Evolutionary conservation across 169 alveolate genomes (phyloP).

Genomic region (Eimeria necatrix): DNA sequence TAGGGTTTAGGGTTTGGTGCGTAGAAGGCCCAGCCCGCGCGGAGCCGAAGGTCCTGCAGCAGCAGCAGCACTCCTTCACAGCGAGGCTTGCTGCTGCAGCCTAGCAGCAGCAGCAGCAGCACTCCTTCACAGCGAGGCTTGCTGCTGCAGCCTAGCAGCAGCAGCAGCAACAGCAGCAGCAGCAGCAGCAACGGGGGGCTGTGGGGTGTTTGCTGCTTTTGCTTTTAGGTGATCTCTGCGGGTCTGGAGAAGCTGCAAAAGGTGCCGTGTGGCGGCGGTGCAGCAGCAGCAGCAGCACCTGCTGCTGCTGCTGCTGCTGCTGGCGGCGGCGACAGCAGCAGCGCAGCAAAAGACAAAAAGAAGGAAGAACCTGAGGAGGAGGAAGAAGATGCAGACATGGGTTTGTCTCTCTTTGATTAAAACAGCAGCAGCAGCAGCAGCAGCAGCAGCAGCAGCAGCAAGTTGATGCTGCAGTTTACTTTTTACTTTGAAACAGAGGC

Average conservation of each 20-base stretch:
- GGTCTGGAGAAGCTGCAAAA: conserved; percentile 79
- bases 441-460: too few species aligned
- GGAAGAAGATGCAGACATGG: conserved; percentile 80
- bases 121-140: not conserved
- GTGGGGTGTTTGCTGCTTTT: not conserved
- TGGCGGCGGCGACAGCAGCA: not conserved
- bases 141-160: not conserved
- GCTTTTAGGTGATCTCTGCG: conserved; percentile 64
- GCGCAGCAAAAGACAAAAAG: not conserved
- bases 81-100: not conserved
- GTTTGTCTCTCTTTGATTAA: conserved; percentile 79
- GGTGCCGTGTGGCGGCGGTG: conserved; percentile 76
- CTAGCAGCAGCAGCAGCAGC: too few species aligned
- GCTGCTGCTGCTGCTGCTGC: conserved; percentile 18
- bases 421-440: not conserved
- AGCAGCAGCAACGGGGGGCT: not conserved
- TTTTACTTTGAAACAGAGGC: too few species aligned
- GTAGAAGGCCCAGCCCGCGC: not conserved
- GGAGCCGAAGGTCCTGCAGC: not conserved
- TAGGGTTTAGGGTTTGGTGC: not conserved
- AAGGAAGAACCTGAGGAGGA: conserved; percentile 75
- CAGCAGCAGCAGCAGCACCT: conserved; percentile 56
- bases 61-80: not conserved
- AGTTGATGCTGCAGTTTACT: too few species aligned
- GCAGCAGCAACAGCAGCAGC: not conserved